A percentile compares a stretch with the other conserved stretches of the same genome.
These are phyloP conservation scores for Hanseniaspora gamundiae DNA, from an alignment of 1,139 yeast species.

Conservation along the genomic window DNA sequence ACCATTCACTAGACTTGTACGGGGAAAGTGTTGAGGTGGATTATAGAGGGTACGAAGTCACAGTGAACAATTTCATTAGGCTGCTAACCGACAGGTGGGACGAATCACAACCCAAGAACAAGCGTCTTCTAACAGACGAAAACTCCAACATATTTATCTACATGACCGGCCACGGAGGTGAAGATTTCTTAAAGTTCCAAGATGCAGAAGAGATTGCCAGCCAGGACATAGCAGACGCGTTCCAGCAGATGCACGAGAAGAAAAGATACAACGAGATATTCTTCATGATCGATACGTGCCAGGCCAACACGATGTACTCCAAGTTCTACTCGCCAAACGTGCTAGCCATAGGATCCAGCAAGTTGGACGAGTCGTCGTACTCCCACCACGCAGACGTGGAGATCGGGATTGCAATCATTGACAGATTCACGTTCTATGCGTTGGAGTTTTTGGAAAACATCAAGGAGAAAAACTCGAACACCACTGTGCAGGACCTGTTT, in stretches of 20 bases:
- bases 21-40: conserved; percentile 95
- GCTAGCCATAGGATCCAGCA: conserved; percentile 89
- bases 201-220: conserved; percentile 97
- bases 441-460: conserved; percentile 78
- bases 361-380: conserved; percentile 77
- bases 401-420: conserved; percentile 95
- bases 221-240: conserved; percentile 92
- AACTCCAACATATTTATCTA: conserved; percentile 87
- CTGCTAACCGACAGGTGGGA: conserved; percentile 92
- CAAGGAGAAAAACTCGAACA: conserved; percentile 51
- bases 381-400: conserved; percentile 94
- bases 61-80: conserved; percentile 89
- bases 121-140: conserved; percentile 83
- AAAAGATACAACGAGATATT: conserved; percentile 88
- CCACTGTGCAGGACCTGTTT: conserved; percentile 72
- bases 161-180: conserved; percentile 98
- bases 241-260: conserved; percentile 94
- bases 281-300: conserved; percentile 97
- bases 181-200: conserved; percentile 90
- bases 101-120: conserved; percentile 82
- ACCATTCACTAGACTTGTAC: conserved; percentile 85
- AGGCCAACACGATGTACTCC: conserved; percentile 95
- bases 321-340: conserved; percentile 87
- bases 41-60: conserved; percentile 93
- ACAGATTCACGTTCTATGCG: conserved; percentile 85